A percentile compares a stretch with the other conserved stretches of the same genome.
Conservation (phyloP, 495 filamentous ascomycete genomes). For the Acidomyces sp. region DNA sequence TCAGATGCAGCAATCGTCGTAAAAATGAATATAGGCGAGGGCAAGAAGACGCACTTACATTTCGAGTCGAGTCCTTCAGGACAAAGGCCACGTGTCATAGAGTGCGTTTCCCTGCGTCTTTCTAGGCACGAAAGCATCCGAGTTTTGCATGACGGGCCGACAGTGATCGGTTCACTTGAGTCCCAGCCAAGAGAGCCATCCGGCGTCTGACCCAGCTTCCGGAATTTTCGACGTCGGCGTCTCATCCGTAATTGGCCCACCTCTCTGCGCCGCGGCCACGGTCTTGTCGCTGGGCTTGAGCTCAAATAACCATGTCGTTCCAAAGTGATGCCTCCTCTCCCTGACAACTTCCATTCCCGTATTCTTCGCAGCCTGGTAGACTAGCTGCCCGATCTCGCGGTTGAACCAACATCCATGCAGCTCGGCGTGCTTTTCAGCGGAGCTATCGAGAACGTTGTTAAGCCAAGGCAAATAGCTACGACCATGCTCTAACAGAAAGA, state of each 20-base stretch:
- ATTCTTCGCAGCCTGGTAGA: slow-evolving; percentile 37
- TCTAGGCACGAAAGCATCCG: too few species aligned
- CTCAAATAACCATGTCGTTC: slow-evolving; percentile 62
- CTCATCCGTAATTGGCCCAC: neutral
- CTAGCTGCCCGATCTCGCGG: slow-evolving; percentile 69
- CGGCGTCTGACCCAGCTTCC: neutral
- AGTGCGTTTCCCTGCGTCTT: too few species aligned
- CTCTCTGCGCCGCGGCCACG: neutral
- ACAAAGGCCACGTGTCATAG: too few species aligned
- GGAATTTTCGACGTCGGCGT: neutral
- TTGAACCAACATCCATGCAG: slow-evolving; percentile 97
- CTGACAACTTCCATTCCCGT: slow-evolving; percentile 68
- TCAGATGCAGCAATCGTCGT: slow-evolving; percentile 2
- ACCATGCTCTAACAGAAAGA: slow-evolving; percentile 87
- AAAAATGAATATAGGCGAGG: too few species aligned
- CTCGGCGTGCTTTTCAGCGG: slow-evolving; percentile 64
- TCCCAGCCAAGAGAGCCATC: neutral
- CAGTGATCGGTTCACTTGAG: neutral
- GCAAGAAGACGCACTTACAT: too few species aligned
- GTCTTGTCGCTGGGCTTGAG: slow-evolving; percentile 32
- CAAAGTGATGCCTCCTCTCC: slow-evolving; percentile 57
- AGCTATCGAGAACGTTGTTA: slow-evolving; percentile 63
- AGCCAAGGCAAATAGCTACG: slow-evolving; percentile 62
- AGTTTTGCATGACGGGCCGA: too few species aligned
- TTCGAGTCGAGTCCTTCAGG: too few species aligned